Evolutionary conservation across 2,329 filamentous ascomycete genomes (phyloP).

Genomic region (Daldinia eschscholtzii): DNA sequence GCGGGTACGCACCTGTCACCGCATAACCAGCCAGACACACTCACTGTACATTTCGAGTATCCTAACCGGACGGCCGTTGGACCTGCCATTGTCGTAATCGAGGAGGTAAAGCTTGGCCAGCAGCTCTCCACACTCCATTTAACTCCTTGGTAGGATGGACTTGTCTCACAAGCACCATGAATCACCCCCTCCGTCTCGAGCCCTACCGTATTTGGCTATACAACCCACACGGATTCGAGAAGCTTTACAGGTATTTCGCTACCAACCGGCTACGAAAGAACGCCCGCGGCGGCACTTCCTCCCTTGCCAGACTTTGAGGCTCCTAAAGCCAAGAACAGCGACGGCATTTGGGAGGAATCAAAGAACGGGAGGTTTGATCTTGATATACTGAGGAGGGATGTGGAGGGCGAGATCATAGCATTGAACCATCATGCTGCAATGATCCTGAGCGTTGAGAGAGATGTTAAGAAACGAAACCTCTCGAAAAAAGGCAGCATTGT

Average conservation of each 20-base stretch:
- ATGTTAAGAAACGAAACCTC: constrained; percentile 53
- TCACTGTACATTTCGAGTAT: constrained; percentile 45
- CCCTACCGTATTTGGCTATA: constrained; percentile 34
- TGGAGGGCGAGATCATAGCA: constrained; percentile 72
- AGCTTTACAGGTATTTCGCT: constrained; percentile 24
- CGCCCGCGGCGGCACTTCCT: constrained; percentile 21
- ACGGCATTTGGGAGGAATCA: constrained; percentile 9
- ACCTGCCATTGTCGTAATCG: constrained; percentile 41
- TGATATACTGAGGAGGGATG: constrained; percentile 76
- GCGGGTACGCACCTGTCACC: constrained; percentile 21
- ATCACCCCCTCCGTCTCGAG: constrained; percentile 35
- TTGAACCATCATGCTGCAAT: constrained; percentile 76
- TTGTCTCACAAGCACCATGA: constrained; percentile 31
- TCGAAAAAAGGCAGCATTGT: background rate
- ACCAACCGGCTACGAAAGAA: constrained; percentile 34
- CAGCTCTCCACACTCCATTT: constrained; percentile 45
- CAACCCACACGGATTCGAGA: constrained; percentile 31
- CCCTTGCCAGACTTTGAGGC: constrained; percentile 37
- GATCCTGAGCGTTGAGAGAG: constrained; percentile 73
- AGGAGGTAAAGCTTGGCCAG: constrained; percentile 46
- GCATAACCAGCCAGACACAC: constrained; percentile 29
- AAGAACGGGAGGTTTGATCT: constrained; percentile 80
- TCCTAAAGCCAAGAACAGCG: constrained; percentile 22
- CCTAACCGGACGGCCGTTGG: constrained; percentile 36
- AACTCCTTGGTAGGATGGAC: constrained; percentile 44